A percentile compares a stretch with the other conserved stretches of the same genome.
Conservation (phyloP, 2,329 filamentous ascomycete genomes). For the Fonsecaea multimorphosa region DNA sequence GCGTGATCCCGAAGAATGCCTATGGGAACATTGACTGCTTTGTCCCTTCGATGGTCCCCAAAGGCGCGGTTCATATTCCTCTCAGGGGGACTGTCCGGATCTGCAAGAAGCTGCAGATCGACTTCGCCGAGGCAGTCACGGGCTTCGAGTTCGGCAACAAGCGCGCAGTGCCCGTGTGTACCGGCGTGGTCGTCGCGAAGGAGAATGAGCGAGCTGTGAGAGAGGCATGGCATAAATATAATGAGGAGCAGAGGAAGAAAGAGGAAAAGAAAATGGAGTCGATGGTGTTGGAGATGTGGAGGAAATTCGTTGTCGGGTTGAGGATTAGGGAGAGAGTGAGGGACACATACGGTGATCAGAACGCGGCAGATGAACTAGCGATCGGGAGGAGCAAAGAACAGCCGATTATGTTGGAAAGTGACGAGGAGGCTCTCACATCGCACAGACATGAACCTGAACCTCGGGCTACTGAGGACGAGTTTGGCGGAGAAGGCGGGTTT, state of each 20-base stretch:
- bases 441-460: conserved; percentile 15
- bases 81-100: conserved; percentile 76
- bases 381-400: conserved; percentile 29
- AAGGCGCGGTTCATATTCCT: conserved; percentile 82
- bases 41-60: conserved; percentile 88
- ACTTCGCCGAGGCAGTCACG: conserved; percentile 92
- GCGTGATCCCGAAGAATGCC: conserved; percentile 88
- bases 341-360: conserved; percentile 72
- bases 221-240: conserved; percentile 79
- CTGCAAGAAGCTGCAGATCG: conserved; percentile 82
- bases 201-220: conserved; percentile 77
- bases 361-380: conserved; percentile 37
- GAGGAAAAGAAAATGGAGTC: conserved; percentile 84
- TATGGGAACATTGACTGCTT: conserved; percentile 98
- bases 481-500: conserved; percentile 44
- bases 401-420: conserved; percentile 38
- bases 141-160: conserved; percentile 96
- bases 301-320: conserved; percentile 84
- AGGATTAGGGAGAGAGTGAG: conserved; percentile 78
- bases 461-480: conserved; percentile 33
- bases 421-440: conserved; percentile 32
- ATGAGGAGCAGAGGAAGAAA: conserved; percentile 74
- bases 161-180: conserved; percentile 89
- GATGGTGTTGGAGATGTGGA: conserved; percentile 76
- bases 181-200: conserved; percentile 84